Evolutionary conservation across 2,329 filamentous ascomycete genomes (phyloP), one percentile per base, ranked within the genome.

Genomic region (Exserohilum turcica): DNA sequence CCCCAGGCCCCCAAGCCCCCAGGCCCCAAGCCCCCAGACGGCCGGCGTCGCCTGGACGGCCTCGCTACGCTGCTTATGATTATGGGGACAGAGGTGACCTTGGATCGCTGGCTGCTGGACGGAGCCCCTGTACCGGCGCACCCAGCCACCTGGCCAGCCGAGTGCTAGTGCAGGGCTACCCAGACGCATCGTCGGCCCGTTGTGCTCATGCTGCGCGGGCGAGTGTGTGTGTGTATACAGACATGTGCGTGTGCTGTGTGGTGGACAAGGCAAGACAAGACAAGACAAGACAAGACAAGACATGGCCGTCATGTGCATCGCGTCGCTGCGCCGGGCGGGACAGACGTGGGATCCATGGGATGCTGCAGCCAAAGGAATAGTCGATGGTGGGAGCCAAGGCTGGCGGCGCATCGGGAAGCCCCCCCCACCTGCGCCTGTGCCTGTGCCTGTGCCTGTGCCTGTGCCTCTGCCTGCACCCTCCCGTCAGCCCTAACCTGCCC

Each of bases 401-500:
- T 56, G 64, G 61, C 63, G 58, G 46, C 18, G 39, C 28, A 54
- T 57, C 57, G 54, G 48, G 52, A 56, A 48, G n/a, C 21, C 54
- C 38, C 44, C 43, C 28, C 43, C 21, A 38, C 36, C 27, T 33
- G 38, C 31, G 24, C 64, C 60, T 64, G 64, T 65, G 54, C 60
- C 42, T 37, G 9, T 10, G 27, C 15, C 35, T 16, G 2, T 51
- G 52, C 47, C 50, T 52, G 46, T 47, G 49, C 6, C 50, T n/a
- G 43, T 10, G 27, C 15, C 35, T 16, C 3, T 51, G 52, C 47
- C 50, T 52, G 46, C 48, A 52, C 6, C 50, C 49, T 51, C 58
- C 63, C 49, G 49, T 57, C 59, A 59, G 52, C 57, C 52, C 57
- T 60, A 56, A 39, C 15, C 52, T 48, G 39, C 52, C 50, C 58